Evolutionary conservation across 2,329 filamentous ascomycete species (phyloP).

Genomic region (Aureobasidium pullulans): DNA sequence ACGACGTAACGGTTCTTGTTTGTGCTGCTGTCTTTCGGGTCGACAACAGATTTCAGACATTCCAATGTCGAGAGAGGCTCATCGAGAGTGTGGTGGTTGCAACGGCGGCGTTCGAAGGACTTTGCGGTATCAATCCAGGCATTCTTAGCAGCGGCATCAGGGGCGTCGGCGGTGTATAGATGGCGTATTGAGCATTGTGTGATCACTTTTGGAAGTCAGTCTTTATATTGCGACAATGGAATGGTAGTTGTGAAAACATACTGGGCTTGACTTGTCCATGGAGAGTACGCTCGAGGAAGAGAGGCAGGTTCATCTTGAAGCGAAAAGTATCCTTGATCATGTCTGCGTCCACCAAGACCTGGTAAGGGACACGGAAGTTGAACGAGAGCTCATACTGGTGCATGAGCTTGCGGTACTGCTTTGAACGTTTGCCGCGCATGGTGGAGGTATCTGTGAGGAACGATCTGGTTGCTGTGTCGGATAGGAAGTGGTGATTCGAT

Average conservation of each 20-base stretch:
- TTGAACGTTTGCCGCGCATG: constrained; percentile 62
- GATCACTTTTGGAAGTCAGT: constrained; percentile 49
- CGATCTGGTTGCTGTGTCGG: background rate
- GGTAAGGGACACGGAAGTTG: constrained; percentile 88
- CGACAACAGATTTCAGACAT: constrained; percentile 68
- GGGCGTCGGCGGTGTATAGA: constrained; percentile 51
- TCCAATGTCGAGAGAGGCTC: constrained; percentile 62
- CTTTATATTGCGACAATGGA: background rate
- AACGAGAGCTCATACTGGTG: constrained; percentile 82
- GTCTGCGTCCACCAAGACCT: constrained; percentile 80
- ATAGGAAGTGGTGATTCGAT: background rate
- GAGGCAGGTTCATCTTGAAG: constrained; percentile 84
- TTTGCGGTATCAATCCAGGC: constrained; percentile 69
- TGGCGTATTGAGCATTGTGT: constrained; percentile 76
- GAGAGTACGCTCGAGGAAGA: constrained; percentile 70
- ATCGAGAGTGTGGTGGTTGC: constrained; percentile 69
- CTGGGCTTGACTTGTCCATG: constrained; percentile 79
- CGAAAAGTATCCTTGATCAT: constrained; percentile 73
- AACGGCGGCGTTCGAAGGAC: constrained; percentile 65
- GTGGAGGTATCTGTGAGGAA: constrained; percentile 26
- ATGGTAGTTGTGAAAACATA: constrained; percentile 35
- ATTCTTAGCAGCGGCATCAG: constrained; percentile 31
- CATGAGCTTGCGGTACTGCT: constrained; percentile 87
- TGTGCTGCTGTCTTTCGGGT: constrained; percentile 60
- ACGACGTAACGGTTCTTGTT: constrained; percentile 78